These are phyloP conservation scores for Fusarium sp. DNA, from an alignment of 2,329 filamentous ascomycete genomes.

Conservation along the genomic window DNA sequence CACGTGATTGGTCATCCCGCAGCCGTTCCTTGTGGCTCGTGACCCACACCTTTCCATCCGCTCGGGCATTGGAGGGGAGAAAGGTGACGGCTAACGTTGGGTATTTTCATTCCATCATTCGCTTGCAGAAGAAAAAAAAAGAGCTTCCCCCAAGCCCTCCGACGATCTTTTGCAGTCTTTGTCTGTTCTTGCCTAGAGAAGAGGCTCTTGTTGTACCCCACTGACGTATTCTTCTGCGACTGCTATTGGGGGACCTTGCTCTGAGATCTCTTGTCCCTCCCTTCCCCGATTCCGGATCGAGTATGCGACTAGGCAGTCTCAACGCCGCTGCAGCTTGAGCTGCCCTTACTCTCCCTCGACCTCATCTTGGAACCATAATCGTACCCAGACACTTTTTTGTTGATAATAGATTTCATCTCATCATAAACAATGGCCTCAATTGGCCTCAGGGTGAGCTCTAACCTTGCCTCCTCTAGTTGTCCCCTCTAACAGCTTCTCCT, in stretches of 20 bases:
- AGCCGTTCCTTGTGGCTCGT: constrained; percentile 14
- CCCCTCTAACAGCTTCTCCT: constrained; percentile 26
- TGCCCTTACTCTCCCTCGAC: constrained; percentile 9
- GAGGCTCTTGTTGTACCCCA: constrained; percentile 16
- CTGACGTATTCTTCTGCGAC: constrained; percentile 17
- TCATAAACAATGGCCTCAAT: constrained; percentile 35
- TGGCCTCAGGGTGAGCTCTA: constrained; percentile 39
- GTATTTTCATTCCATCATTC: constrained; percentile 11
- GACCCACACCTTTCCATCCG: constrained; percentile 29
- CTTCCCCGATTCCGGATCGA: constrained; percentile 12
- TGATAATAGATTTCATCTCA: background rate
- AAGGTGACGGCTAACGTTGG: background rate
- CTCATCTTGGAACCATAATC: background rate
- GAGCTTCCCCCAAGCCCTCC: constrained; percentile 4
- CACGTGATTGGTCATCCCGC: constrained; percentile 25
- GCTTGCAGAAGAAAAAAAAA: constrained; percentile 11
- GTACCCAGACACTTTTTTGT: background rate
- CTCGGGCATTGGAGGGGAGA: constrained; percentile 15
- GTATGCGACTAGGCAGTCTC: constrained; percentile 32
- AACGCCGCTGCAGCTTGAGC: constrained; percentile 30
- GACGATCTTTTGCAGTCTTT: constrained; percentile 8
- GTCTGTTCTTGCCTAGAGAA: background rate
- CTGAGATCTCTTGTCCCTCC: background rate
- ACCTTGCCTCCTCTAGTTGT: too few species aligned
- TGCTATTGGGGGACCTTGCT: constrained; percentile 8